Evolutionary conservation across 257 asterid genomes (phyloP), one percentile per base, ranked within the genome.

Genomic region (Solanum chilense): DNA sequence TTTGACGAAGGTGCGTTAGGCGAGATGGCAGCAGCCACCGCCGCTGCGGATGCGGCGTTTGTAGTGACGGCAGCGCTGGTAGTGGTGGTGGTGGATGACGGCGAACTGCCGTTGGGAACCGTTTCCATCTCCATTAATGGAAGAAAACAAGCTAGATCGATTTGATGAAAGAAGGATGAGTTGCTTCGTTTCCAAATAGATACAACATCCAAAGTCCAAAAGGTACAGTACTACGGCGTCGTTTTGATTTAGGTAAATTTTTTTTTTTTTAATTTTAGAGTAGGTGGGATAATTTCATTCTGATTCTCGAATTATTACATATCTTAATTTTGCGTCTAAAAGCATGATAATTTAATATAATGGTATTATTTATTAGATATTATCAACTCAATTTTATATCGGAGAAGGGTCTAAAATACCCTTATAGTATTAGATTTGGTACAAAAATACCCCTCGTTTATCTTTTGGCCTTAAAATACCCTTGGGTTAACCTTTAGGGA

Each of bases 91-190:
- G 76, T 44, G 82, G 90, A 84, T 18, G 82, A 87, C 70, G 91
- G 75, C 86, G 95, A 62, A 90, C 85, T 89, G 87, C 97, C 94
- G 92, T 90, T 92, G 64, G 93, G 90, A 75, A 89, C 88, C 29
- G 94, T 37, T 85, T 95, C 98, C 87, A 90, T 93, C 75, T 97
- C 98, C 98, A 95, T 93, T 49, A 89, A 69, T 44, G 88, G 39
- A n/a, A 27, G 27, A 29, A 42, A 70, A 39, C 91, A 88, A 44
- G 49, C 23, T 49, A 70, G 83, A 86, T 70, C 87, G 87, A 8
- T 27, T 33, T 33, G 14, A 14, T 29, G 41, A 4, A 44, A 15
- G 87, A 71, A 33, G 52, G 52, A 39, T 6, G 12, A 21, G 23
- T 74, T 74, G 81, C 81, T 20, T 37, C 49, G 5, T 73, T 73